A percentile compares a stretch with the other conserved stretches of the same genome.
phyloP scores from a whole-genome alignment of 108 stramenopile genomes.

The Cylindrotheca fusiformis region DNA sequence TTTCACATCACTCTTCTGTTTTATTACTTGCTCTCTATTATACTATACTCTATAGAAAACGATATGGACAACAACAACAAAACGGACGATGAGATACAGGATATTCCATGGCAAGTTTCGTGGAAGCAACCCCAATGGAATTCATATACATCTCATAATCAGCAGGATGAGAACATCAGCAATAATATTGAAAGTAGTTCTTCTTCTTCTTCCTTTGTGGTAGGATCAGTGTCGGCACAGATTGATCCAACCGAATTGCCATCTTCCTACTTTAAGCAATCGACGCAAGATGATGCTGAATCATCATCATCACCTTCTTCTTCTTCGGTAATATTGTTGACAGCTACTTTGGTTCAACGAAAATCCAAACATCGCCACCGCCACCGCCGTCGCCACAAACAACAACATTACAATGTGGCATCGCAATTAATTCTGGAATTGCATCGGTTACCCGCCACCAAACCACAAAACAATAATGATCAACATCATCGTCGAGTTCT shows the following conservation, averaged over 20 bases:
- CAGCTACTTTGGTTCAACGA: conserved; percentile 3
- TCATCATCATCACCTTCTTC: conserved; percentile 2
- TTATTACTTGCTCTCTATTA: no score
- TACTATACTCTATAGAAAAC: not conserved
- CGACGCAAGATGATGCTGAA: not conserved
- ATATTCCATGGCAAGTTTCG: conserved; percentile 17
- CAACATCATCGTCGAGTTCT: not conserved
- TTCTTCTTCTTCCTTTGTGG: no score
- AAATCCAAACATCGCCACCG: not conserved
- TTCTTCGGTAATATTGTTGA: not conserved
- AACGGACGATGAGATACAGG: no score
- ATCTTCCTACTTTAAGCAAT: not conserved
- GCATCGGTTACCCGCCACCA: not conserved
- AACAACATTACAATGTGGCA: no score
- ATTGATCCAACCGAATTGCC: not conserved
- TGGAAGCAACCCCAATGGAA: conserved; percentile 19
- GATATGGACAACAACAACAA: not conserved
- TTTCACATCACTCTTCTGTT: no score
- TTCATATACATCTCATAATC: conserved; percentile 1
- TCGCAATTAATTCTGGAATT: not conserved
- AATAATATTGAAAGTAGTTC: not conserved
- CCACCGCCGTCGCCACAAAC: not conserved
- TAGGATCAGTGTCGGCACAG: conserved; percentile 12
- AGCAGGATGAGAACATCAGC: not conserved
- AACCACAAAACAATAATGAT: not conserved